Evolutionary conservation across 495 filamentous ascomycete species (phyloP).

Genomic region (Platismatia glauca): DNA sequence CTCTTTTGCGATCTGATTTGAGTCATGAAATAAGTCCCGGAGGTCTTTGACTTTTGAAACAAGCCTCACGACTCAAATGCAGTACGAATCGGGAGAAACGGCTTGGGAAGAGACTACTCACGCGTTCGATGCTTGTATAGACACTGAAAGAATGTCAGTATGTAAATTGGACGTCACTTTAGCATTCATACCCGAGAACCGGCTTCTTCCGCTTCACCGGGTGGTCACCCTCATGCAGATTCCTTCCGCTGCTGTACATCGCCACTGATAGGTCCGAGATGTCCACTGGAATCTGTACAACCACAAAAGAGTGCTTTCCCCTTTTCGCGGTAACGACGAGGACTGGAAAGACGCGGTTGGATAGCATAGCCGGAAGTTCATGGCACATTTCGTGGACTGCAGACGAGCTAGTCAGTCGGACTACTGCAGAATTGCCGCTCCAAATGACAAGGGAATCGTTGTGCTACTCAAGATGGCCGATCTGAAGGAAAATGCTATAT

Average conservation of each 20-base stretch:
- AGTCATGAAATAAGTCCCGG: no score
- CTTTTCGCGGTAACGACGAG: constrained; percentile 25
- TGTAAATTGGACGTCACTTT: neutral
- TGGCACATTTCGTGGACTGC: constrained; percentile 28
- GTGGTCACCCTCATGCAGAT: constrained; percentile 18
- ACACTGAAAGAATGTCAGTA: constrained; percentile 17
- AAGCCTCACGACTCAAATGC: no score
- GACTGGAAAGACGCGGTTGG: constrained; percentile 24
- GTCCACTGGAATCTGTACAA: constrained; percentile 27
- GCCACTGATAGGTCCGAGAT: constrained; percentile 18
- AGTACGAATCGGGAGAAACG: no score
- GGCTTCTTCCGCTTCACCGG: constrained; percentile 22
- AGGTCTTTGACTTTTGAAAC: no score
- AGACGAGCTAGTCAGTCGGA: neutral
- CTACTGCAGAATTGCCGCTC: neutral
- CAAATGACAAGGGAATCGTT: neutral
- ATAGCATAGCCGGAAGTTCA: constrained; percentile 23
- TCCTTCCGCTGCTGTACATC: constrained; percentile 26
- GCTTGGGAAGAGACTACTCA: no score
- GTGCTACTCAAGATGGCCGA: neutral
- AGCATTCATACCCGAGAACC: constrained; percentile 22
- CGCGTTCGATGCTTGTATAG: constrained; percentile 51
- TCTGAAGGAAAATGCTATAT: neutral
- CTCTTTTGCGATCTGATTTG: no score
- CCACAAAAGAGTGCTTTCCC: constrained; percentile 19